Percentiles rank a stretch among this genome's conserved stretches.
Conservation (phyloP, 768 basidiomycete species). For the Lactarius hatsudake region DNA sequence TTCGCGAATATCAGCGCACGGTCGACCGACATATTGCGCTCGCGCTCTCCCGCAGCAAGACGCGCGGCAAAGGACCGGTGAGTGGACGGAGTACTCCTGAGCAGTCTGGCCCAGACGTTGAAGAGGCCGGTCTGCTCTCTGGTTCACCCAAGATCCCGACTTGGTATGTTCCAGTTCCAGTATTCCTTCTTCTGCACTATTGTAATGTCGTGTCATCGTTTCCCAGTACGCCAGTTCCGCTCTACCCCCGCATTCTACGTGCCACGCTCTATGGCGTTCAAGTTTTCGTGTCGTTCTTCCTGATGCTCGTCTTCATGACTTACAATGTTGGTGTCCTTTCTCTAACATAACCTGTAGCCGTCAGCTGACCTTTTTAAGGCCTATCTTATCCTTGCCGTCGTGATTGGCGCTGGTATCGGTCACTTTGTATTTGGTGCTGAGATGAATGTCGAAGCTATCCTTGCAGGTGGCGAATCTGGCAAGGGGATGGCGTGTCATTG, state of each 20-base stretch:
- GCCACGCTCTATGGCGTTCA: conserved; percentile 71
- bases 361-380: conserved; percentile 47
- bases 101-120: conserved; percentile 37
- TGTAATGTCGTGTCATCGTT: background rate
- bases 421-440: conserved; percentile 72
- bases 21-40: conserved; percentile 60
- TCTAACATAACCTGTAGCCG: background rate
- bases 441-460: conserved; percentile 60
- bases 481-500: conserved; percentile 84
- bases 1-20: conserved; percentile 58
- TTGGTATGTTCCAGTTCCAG: conserved; percentile 48
- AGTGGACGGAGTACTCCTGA: conserved; percentile 45
- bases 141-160: conserved; percentile 41
- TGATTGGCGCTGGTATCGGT: conserved; percentile 77
- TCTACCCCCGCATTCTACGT: conserved; percentile 50
- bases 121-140: conserved; percentile 54
- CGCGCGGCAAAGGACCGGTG: conserved; percentile 40
- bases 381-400: conserved; percentile 80
- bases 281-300: conserved; percentile 80
- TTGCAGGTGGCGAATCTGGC: conserved; percentile 40
- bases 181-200: background rate
- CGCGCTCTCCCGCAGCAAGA: conserved; percentile 46
- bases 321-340: conserved; percentile 75
- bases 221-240: conserved; percentile 50
- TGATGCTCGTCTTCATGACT: conserved; percentile 97